Base-by-base conservation (phyloP, 768 basidiomycete genomes). In the Lactarius deliciosus region DNA sequence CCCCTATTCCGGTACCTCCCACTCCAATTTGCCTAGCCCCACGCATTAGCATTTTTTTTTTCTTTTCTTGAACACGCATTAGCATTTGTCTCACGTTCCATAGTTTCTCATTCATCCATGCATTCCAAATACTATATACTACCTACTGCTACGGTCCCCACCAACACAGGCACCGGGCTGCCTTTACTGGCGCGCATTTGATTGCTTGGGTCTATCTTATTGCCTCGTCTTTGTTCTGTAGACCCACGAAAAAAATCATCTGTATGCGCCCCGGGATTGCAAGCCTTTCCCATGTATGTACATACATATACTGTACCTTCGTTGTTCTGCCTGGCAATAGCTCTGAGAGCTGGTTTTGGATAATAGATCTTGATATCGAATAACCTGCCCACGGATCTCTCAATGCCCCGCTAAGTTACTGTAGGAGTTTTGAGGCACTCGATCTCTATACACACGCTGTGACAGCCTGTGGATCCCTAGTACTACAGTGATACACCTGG, bases 1-100 rank as follows among this genome's bases (percentile, higher is more conserved):
- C 11, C 66, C 66, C 0, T 60, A 47, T 58, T 60, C 66, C 2
- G 28, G 58, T 15, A 36, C 50, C 32, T 62, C 50, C 22, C 30
- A 34, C 18, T 34, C 30, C 9, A 34, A 11, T 28, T 7, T 7
- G 5, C 25, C 58, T 18, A 5, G 18, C 20, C 47, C 61, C 16
- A 22, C 22, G 32, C 30, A 50, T 18, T 62, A 62, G 38, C 11
- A 4, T 38, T n/a, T 36, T 36, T 36, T 11, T 36, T 36, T 38
- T 38, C 9, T 34, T 30, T 0, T 2, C 0, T 34, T 11, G 36
- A 9, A 38, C 36, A 38, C 36, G 36, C 36, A 38, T 38, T 38
- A 38, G 10, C 36, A 38, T 38, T 32, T 10, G 47, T 50, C 22
- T 22, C 22, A 25, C 50, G 13, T 50, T 25, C 11, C 47, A 25